A percentile compares a stretch with the other conserved stretches of the same genome.
These are phyloP conservation scores for Pseudozyma thailandica DNA, from an alignment of 1,284 basidiomycete genomes.

Conservation along the genomic window DNA sequence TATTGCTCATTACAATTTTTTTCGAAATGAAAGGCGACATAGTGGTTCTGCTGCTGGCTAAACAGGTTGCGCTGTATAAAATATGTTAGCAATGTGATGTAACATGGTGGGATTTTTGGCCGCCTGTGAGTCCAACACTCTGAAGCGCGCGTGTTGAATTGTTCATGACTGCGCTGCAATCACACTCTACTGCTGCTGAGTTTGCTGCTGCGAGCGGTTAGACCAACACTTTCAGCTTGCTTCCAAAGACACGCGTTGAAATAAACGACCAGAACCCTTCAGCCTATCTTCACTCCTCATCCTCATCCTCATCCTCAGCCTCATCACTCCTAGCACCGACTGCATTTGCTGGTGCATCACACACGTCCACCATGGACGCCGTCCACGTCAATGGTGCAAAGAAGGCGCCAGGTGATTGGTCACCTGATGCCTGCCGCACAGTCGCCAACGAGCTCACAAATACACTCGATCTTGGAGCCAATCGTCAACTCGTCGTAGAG, in stretches of 20 bases:
- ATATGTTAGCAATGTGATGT: too few species aligned
- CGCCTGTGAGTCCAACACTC: too few species aligned
- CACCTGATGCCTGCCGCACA: constrained; percentile 65
- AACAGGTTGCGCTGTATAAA: too few species aligned
- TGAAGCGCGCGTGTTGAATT: too few species aligned
- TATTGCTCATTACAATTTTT: too few species aligned
- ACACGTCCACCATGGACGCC: constrained; percentile 36
- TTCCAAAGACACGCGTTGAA: not conserved
- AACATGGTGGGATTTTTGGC: too few species aligned
- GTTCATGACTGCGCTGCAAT: not conserved
- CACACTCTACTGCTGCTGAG: too few species aligned
- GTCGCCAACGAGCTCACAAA: constrained; percentile 63
- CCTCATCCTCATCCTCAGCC: not conserved
- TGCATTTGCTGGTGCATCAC: not conserved
- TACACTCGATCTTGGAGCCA: constrained; percentile 62
- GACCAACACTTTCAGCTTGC: not conserved
- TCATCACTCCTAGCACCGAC: not conserved
- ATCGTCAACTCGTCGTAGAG: constrained; percentile 77
- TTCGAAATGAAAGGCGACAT: too few species aligned
- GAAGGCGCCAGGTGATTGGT: constrained; percentile 67
- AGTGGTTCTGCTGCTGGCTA: too few species aligned
- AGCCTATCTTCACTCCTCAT: not conserved
- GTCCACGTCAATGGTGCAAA: constrained; percentile 42
- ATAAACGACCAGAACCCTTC: too few species aligned
- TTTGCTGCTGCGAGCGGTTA: not conserved